Evolutionary conservation across 169 alveolate species (phyloP).

Genomic region (Plasmodium falciparum): DNA sequence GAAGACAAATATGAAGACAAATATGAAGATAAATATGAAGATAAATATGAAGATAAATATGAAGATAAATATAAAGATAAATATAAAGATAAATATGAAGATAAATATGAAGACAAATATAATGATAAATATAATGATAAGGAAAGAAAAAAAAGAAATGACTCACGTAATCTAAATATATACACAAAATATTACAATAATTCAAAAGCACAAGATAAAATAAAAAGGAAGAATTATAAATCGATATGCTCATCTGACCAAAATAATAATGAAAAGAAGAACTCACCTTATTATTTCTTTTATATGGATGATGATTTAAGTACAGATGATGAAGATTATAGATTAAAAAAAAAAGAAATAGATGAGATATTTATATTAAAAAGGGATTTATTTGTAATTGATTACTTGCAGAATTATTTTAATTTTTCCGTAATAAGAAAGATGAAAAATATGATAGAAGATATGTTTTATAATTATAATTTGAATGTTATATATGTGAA

Average conservation of each 20-base stretch:
- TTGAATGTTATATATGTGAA: conserved; percentile 36
- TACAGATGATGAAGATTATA: conserved; percentile 59
- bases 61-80: no score
- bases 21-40: no score
- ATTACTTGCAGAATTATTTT: conserved; percentile 23
- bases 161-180: no score
- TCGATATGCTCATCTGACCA: neutral
- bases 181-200: no score
- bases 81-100: no score
- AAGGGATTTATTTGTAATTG: conserved; percentile 48
- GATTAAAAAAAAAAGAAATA: neutral
- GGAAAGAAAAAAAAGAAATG: no score
- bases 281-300: conserved; percentile 13
- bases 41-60: no score
- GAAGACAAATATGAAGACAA: no score
- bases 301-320: conserved; percentile 37
- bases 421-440: conserved; percentile 28
- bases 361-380: conserved; percentile 53
- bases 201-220: neutral
- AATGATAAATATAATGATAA: no score
- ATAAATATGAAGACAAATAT: no score
- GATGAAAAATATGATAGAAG: conserved; percentile 44
- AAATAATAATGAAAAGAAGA: neutral
- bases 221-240: neutral
- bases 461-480: conserved; percentile 45